A percentile compares a stretch with the other conserved stretches of the same genome.
Evolutionary conservation across 2,329 filamentous ascomycete genomes (phyloP).

Genomic region (Rhexocercosporidium sp.): DNA sequence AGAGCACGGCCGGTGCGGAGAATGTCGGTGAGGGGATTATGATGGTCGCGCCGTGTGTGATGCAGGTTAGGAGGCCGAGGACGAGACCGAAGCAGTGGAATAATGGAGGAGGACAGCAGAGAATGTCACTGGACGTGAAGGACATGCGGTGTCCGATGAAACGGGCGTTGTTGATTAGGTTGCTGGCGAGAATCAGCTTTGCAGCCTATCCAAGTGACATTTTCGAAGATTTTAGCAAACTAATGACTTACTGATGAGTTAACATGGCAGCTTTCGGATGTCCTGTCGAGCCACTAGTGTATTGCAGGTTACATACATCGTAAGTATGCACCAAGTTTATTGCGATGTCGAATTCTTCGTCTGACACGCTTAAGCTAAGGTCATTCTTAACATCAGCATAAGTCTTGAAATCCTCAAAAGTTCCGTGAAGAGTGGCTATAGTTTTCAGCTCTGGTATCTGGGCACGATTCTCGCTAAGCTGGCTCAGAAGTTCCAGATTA

Average conservation of each 20-base stretch:
- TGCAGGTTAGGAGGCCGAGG: slow-evolving; percentile 73
- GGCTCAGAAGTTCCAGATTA: slow-evolving; percentile 62
- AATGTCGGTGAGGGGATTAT: slow-evolving; percentile 79
- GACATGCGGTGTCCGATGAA: slow-evolving; percentile 47
- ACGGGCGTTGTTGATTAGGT: slow-evolving; percentile 37
- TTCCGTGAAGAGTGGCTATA: slow-evolving; percentile 65
- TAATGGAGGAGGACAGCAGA: slow-evolving; percentile 82
- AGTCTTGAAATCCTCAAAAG: slow-evolving; percentile 58
- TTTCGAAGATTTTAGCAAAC: neutral
- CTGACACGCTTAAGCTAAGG: slow-evolving; percentile 54
- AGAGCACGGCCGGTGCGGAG: slow-evolving; percentile 68
- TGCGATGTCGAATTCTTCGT: slow-evolving; percentile 56
- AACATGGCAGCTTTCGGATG: slow-evolving; percentile 77
- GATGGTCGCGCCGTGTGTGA: slow-evolving; percentile 78
- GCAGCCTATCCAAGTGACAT: neutral
- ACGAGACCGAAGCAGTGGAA: slow-evolving; percentile 87
- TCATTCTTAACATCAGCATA: slow-evolving; percentile 65
- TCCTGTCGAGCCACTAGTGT: slow-evolving; percentile 77
- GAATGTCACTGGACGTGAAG: slow-evolving; percentile 66
- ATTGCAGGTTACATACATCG: slow-evolving; percentile 76
- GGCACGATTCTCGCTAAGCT: slow-evolving; percentile 49
- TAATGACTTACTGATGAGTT: slow-evolving; percentile 49
- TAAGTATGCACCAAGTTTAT: slow-evolving; percentile 63
- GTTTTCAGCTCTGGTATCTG: slow-evolving; percentile 44
- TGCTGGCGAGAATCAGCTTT: slow-evolving; percentile 21